Conservation (phyloP, 768 basidiomycete genomes). For the Hericium erinaceus region DNA sequence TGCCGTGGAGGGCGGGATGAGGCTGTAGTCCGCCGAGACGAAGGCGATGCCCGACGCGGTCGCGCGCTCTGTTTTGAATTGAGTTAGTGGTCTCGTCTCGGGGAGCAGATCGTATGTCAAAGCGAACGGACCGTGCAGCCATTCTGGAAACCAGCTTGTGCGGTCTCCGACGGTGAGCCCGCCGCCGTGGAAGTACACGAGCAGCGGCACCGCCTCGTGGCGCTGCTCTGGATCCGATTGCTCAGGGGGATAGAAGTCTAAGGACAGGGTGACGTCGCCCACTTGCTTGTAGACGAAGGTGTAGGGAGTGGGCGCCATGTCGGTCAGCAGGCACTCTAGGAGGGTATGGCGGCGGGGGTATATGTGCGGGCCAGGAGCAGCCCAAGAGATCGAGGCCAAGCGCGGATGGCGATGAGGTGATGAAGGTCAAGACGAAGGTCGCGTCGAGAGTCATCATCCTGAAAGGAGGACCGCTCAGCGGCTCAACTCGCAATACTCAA, state of each 20-base stretch:
- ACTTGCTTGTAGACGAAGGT: conserved; percentile 29
- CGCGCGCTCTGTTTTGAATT: conserved; percentile 31
- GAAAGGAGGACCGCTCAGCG: no score
- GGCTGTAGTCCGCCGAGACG: conserved; percentile 55
- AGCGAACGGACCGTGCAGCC: conserved; percentile 42
- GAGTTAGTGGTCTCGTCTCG: background rate
- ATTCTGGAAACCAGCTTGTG: conserved; percentile 54
- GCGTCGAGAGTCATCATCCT: no score
- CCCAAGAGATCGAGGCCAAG: no score
- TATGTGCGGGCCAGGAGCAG: no score
- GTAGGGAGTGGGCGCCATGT: background rate
- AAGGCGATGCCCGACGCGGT: conserved; percentile 42
- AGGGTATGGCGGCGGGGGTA: no score
- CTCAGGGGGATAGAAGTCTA: conserved; percentile 27
- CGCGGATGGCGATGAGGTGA: no score
- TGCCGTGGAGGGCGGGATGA: conserved; percentile 42
- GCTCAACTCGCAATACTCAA: no score
- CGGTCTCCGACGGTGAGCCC: conserved; percentile 53
- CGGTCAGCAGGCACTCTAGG: no score
- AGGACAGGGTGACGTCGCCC: conserved; percentile 15
- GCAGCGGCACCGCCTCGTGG: conserved; percentile 14
- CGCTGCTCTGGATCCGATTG: conserved; percentile 18
- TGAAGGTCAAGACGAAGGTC: no score
- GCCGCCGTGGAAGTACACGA: conserved; percentile 42
- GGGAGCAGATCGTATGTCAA: background rate